Base-by-base conservation (phyloP, 306 rosid genomes). In the Hylodesmum podocarpum region DNA sequence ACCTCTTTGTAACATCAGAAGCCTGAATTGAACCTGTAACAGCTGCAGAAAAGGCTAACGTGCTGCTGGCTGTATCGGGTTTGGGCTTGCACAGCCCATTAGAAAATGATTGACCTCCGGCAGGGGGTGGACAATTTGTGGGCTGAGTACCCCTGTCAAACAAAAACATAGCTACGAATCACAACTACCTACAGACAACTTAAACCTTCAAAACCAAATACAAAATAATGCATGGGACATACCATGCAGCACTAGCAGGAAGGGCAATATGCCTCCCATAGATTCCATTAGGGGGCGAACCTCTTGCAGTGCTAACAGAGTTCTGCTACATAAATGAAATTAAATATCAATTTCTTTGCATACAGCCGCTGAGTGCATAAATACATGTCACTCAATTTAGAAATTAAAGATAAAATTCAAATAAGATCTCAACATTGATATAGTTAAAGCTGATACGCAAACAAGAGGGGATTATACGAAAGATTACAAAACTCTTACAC, bases 181-280 rank as follows among this genome's bases (percentile, higher is more conserved):
- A 47, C n/a, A 72, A 59, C 12, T 73, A 70, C 51, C 61, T 65
- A 54, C 57, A 47, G 78, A 62, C 14, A 55, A 75, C 22, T 54
- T 41, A 43, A 72, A 73, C 14, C 39, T 79, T 54, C 65, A 74
- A 41, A 73, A 70, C 61, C 58, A 73, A 73, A 78, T 37, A 39
- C 27, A 64, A 31, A 77, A 72, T 64, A 25, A 15, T 43, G 43
- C 73, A 58, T 77, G 84, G 18, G 27, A 50, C 77, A 59, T 88
- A 96, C 98, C 99, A 93, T 51, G 97, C 91, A 33, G 99, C 83
- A 36, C 91, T 89, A 28, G 94, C 87, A 36, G 96, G 94, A 39
- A 96, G 96, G 58, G 89, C 74, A 11, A 82, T 61, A 46, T 94
- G 86, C 70, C 87, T 91, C 78, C 86, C 96, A 83, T 87, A 55